A percentile compares a stretch with the other conserved stretches of the same genome.
Conservation (phyloP, 345 rosid species). For the Eucalyptus brandiana region DNA sequence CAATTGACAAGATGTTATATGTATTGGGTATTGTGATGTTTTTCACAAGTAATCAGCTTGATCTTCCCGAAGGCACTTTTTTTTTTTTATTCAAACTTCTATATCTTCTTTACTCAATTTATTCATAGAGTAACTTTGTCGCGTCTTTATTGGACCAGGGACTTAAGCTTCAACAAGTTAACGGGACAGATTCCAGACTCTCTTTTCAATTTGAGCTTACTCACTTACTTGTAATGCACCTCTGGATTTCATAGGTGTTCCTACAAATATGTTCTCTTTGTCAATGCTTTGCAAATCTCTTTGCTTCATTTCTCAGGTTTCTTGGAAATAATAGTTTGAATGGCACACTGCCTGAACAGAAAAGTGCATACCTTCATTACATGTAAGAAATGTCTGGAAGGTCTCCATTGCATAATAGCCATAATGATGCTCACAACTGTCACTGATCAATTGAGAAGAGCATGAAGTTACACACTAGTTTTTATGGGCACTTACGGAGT, state of each 20-base stretch:
- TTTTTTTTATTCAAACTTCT: background rate
- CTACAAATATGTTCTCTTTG: background rate
- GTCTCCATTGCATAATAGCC: background rate
- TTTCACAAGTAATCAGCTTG: background rate
- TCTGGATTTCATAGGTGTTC: background rate
- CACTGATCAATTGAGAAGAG: background rate
- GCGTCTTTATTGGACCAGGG: slow-evolving; percentile 8
- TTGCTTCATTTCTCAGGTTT: slow-evolving; percentile 32
- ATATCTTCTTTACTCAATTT: background rate
- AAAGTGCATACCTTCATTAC: slow-evolving; percentile 20
- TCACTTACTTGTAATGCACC: slow-evolving; percentile 39
- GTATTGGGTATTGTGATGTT: background rate
- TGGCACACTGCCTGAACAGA: slow-evolving; percentile 46
- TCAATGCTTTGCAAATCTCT: background rate
- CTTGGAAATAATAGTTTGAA: slow-evolving; percentile 42
- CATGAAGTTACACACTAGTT: background rate
- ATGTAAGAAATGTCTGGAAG: slow-evolving; percentile 28
- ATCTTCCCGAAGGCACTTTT: background rate
- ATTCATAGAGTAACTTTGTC: background rate
- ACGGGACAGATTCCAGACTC: slow-evolving; percentile 17
- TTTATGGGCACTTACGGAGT: background rate
- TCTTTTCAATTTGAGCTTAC: slow-evolving; percentile 28
- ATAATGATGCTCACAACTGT: background rate
- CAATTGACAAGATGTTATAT: background rate
- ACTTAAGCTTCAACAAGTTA: slow-evolving; percentile 23